These are phyloP conservation scores for Melastoma candidum DNA, from an alignment of 441 rosid genomes.

Conservation along the genomic window DNA sequence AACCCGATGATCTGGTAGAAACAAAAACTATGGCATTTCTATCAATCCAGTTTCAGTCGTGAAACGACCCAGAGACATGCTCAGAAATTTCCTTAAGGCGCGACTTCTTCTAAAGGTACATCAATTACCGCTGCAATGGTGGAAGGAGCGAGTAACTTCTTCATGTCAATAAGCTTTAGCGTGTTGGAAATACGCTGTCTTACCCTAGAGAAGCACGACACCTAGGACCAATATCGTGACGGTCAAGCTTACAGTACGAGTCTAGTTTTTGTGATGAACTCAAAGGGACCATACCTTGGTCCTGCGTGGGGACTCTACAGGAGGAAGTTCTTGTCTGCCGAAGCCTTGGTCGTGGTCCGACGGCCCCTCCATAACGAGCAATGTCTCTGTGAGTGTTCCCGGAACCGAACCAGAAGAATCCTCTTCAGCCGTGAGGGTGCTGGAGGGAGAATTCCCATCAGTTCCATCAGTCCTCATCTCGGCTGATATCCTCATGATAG, in stretches of 20 bases:
- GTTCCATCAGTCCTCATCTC: neutral
- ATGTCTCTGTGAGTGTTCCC: neutral
- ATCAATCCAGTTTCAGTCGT: no score
- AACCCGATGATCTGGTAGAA: conserved; percentile 20
- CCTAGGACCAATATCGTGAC: neutral
- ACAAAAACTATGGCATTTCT: no score
- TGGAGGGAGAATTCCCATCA: neutral
- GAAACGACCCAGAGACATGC: no score
- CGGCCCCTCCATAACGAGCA: conserved; percentile 1
- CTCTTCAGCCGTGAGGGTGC: neutral
- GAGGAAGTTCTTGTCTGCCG: conserved; percentile 1
- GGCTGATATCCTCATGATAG: conserved; percentile 14
- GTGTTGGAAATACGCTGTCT: neutral
- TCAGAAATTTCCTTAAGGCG: no score
- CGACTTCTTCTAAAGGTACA: no score
- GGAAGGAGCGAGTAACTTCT: conserved; percentile 18
- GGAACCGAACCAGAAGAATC: conserved; percentile 8
- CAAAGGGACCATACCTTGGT: neutral
- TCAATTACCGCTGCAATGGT: conserved; percentile 21
- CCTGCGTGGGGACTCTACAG: neutral
- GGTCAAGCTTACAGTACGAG: no score
- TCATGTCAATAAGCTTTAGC: conserved; percentile 11
- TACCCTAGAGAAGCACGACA: neutral
- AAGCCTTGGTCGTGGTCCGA: neutral
- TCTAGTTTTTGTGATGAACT: neutral